phyloP scores from a whole-genome alignment of 2,329 filamentous ascomycete genomes.

The Furcasterigmium sp. region DNA sequence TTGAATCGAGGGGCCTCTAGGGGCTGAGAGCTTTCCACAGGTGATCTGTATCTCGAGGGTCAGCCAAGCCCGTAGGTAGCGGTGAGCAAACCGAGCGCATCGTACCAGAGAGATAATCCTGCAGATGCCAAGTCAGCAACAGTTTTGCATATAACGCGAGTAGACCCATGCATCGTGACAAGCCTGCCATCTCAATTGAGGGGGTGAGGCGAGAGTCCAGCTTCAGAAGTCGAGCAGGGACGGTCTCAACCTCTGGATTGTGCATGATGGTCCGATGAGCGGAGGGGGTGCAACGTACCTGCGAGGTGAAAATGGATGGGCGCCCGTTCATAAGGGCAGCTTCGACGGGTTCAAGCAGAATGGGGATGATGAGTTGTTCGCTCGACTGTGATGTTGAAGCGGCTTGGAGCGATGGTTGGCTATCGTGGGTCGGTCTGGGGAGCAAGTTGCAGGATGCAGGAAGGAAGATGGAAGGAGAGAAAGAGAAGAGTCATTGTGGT shows the following conservation, averaged over 20 bases:
- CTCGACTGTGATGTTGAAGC: too few species aligned
- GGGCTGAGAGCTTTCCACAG: conserved; percentile 47
- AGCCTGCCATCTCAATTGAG: too few species aligned
- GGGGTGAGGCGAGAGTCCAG: too few species aligned
- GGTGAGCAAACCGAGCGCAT: conserved; percentile 38
- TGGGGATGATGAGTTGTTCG: too few species aligned
- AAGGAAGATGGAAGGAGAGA: conserved; percentile 7
- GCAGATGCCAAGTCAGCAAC: conserved; percentile 35
- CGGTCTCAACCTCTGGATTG: too few species aligned
- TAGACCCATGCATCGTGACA: too few species aligned
- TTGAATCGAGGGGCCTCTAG: conserved; percentile 27
- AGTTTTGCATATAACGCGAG: conserved; percentile 3
- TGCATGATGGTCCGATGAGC: background rate
- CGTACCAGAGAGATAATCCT: conserved; percentile 76
- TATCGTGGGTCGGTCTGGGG: conserved; percentile 8
- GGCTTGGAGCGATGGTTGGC: too few species aligned
- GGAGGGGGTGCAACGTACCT: conserved; percentile 49
- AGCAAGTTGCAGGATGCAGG: conserved; percentile 7
- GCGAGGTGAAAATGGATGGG: conserved; percentile 80
- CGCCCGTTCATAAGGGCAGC: conserved; percentile 81
- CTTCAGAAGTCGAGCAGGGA: too few species aligned
- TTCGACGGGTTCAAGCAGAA: conserved; percentile 27
- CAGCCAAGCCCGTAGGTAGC: conserved; percentile 21
- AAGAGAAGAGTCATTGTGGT: conserved; percentile 9
- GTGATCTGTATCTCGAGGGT: conserved; percentile 37